Evolutionary conservation across 2,329 filamentous ascomycete species (phyloP).

Genomic region (Trichoderma sp.): DNA sequence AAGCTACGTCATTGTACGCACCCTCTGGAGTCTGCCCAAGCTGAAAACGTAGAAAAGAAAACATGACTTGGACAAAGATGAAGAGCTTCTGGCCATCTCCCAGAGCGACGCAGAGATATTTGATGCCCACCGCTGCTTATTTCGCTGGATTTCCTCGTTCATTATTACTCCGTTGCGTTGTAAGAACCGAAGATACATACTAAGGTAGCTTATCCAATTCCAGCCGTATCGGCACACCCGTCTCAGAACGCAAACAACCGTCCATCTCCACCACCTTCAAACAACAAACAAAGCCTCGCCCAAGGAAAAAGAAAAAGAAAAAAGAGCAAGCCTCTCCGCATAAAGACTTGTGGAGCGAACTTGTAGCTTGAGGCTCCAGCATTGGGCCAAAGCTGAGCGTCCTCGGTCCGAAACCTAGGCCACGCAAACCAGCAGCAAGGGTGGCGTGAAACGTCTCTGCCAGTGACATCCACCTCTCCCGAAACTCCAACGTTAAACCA

Average conservation of each 20-base stretch:
- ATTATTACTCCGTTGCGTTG: neutral
- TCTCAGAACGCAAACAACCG: neutral
- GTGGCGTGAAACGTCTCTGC: slow-evolving; percentile 20
- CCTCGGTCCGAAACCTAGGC: neutral
- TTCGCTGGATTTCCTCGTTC: neutral
- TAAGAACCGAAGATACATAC: neutral
- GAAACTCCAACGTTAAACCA: neutral
- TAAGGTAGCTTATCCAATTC: neutral
- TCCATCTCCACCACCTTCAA: neutral
- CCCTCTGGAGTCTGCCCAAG: neutral
- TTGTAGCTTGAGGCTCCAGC: slow-evolving; percentile 2
- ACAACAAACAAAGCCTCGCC: neutral
- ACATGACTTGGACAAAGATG: neutral
- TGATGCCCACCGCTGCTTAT: neutral
- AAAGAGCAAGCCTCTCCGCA: neutral
- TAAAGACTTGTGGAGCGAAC: neutral
- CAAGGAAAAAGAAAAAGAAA: neutral
- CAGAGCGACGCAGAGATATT: neutral
- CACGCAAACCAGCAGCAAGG: neutral
- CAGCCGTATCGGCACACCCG: neutral
- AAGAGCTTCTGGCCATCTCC: neutral
- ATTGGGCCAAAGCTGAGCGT: neutral
- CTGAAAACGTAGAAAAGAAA: neutral
- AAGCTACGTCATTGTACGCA: slow-evolving; percentile 15
- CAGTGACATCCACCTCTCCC: slow-evolving; percentile 15